Base-by-base conservation (phyloP, 768 basidiomycete genomes). In the Trametes cingulata region DNA sequence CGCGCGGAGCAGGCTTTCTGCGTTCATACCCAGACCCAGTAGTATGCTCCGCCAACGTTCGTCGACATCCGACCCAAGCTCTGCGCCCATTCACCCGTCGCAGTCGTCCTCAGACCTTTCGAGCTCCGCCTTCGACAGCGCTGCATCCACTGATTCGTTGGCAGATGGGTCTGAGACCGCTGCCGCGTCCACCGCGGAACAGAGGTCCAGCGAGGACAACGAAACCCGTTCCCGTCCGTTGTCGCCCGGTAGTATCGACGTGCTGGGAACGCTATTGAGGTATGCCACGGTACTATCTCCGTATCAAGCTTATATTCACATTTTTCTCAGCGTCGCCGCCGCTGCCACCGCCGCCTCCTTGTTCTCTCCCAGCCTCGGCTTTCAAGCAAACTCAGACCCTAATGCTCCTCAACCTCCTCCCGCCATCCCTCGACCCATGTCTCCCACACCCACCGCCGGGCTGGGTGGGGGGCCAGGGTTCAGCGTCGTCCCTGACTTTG, bases 311-410 rank as follows among this genome's bases (percentile, higher is more conserved):
- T 52, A 35, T 25, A 33, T 25, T 37, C 19, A 40, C 24, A 13
- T 40, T 3, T 6, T 40, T 40, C 39, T 25, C 55, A 65, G 92
- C 66, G 92, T 93, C 33, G 92, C 92, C 3, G 91, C 92, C n/a
- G 90, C 92, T 10, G 92, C 92, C n/a, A 93, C 91, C 1, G 91
- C 92, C 1, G 90, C 90, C 8, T 93, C 92, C 12, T 81, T 90
- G 43, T 79, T 88, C 56, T 80, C 82, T 37, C 80, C 86, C 22
- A 79, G 82, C 43, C 77, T 86, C 52, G 75, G 81, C 29, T 78
- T 52, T 42, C 52, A 52, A 37, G 56, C 42, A 3, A 50, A 58
- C 47, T 37, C 39, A 53, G 42, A 22, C 68, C 35, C 46, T 61
- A 20, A 51, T 65, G 37, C 66, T 13, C 19, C 61, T 7, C 47